Evolutionary conservation across 192 early-diverging fungal genomes (phyloP).

Genomic region (Backusella tarrabulga): DNA sequence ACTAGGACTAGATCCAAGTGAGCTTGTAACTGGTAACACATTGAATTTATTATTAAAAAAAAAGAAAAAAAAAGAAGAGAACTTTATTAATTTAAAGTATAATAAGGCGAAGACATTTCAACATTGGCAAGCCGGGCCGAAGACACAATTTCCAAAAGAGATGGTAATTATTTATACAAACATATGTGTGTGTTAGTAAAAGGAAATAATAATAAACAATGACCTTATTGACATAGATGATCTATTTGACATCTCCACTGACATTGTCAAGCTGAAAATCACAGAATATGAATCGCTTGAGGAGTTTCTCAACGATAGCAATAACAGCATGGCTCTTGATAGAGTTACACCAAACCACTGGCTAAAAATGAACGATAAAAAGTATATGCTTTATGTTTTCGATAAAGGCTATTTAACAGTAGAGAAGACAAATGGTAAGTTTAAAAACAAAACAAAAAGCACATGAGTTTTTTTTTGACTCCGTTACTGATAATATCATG

Average conservation of each 20-base stretch:
- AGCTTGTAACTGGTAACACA: conserved; percentile 6
- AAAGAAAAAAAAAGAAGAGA: background rate
- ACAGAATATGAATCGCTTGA: conserved; percentile 52
- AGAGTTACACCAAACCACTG: conserved; percentile 37
- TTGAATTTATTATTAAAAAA: background rate
- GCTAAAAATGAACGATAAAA: conserved; percentile 41
- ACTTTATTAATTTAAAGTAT: background rate
- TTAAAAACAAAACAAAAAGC: background rate
- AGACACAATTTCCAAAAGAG: background rate
- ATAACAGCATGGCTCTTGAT: conserved; percentile 23
- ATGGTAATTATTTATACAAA: background rate
- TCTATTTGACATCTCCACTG: background rate
- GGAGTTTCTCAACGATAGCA: conserved; percentile 42
- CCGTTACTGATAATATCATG: background rate
- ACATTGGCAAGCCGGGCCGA: background rate
- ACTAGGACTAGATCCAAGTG: conserved; percentile 67
- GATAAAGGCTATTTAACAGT: conserved; percentile 29
- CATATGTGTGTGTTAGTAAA: background rate
- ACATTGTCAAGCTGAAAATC: conserved; percentile 34
- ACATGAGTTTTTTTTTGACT: background rate
- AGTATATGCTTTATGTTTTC: conserved; percentile 34
- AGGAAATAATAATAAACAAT: background rate
- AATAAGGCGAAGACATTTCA: background rate
- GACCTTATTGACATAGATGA: background rate
- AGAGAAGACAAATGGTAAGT: too few species aligned